Conservation (phyloP, 2,329 filamentous ascomycete species). For the Sporothrix schenckii region DNA sequence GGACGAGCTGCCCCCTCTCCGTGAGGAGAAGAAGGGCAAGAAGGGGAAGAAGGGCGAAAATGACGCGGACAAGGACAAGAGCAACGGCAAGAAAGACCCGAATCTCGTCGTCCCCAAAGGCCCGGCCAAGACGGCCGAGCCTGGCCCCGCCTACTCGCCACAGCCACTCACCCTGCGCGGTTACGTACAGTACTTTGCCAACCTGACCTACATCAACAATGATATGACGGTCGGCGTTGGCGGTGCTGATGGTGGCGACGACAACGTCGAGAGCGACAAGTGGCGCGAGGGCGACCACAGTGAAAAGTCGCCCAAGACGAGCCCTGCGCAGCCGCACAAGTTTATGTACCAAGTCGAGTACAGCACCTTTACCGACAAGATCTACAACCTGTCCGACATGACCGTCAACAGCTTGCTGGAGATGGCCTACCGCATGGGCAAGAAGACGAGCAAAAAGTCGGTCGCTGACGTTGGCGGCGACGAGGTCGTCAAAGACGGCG, state of each 20-base stretch:
- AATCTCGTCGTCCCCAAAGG: slow-evolving; percentile 68
- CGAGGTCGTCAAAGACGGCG: slow-evolving; percentile 40
- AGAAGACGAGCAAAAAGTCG: slow-evolving; percentile 41
- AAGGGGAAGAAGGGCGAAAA: slow-evolving; percentile 31
- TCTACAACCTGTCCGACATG: slow-evolving; percentile 77
- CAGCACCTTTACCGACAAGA: slow-evolving; percentile 73
- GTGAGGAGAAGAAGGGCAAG: slow-evolving; percentile 38
- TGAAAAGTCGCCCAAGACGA: slow-evolving; percentile 58
- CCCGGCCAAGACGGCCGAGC: slow-evolving; percentile 71
- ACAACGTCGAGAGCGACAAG: slow-evolving; percentile 41
- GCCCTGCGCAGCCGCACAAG: slow-evolving; percentile 60
- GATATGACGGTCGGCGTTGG: slow-evolving; percentile 51
- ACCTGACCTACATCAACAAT: slow-evolving; percentile 88
- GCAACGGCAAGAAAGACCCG: slow-evolving; percentile 52
- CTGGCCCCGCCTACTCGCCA: slow-evolving; percentile 86
- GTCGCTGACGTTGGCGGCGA: slow-evolving; percentile 38
- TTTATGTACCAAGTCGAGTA: slow-evolving; percentile 86
- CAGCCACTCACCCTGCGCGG: slow-evolving; percentile 78
- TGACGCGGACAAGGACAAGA: slow-evolving; percentile 21
- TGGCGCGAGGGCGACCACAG: slow-evolving; percentile 69
- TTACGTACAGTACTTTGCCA: slow-evolving; percentile 91
- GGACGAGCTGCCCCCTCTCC: slow-evolving; percentile 37
- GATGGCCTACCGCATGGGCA: slow-evolving; percentile 77
- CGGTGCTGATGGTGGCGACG: slow-evolving; percentile 35
- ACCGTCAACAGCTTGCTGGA: slow-evolving; percentile 81